These are phyloP conservation scores for Wakefieldia striispora DNA, from an alignment of 768 basidiomycete species.

Conservation along the genomic window DNA sequence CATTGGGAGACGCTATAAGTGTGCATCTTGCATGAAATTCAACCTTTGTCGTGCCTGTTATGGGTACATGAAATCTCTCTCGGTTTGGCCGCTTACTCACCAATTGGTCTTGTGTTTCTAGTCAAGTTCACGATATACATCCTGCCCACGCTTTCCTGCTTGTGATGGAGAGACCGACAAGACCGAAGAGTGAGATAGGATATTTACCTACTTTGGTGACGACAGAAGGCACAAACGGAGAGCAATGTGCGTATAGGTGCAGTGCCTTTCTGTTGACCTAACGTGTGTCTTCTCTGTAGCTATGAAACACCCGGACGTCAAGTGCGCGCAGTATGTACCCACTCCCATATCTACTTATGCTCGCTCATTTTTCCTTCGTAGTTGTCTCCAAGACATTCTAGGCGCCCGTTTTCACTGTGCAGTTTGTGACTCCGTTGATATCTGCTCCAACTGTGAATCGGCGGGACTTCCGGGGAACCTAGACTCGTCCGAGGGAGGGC, in stretches of 20 bases:
- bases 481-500: constrained; percentile 73
- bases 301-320: constrained; percentile 75
- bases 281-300: constrained; percentile 39
- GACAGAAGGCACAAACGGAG: constrained; percentile 46
- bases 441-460: constrained; percentile 85
- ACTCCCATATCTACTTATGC: neutral
- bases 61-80: constrained; percentile 42
- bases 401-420: constrained; percentile 94
- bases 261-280: neutral
- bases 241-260: constrained; percentile 50
- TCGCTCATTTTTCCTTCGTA: constrained; percentile 28
- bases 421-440: constrained; percentile 80
- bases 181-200: constrained; percentile 42
- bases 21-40: constrained; percentile 75
- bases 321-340: constrained; percentile 76
- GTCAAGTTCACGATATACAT: constrained; percentile 89
- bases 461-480: constrained; percentile 83
- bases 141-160: constrained; percentile 84
- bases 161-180: constrained; percentile 61
- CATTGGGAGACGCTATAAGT: constrained; percentile 73
- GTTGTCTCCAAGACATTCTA: constrained; percentile 86
- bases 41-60: constrained; percentile 83
- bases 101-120: constrained; percentile 26
- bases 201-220: constrained; percentile 15
- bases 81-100: neutral